phyloP scores from a whole-genome alignment of 805 yeast genomes.

The Candida saitoana region DNA sequence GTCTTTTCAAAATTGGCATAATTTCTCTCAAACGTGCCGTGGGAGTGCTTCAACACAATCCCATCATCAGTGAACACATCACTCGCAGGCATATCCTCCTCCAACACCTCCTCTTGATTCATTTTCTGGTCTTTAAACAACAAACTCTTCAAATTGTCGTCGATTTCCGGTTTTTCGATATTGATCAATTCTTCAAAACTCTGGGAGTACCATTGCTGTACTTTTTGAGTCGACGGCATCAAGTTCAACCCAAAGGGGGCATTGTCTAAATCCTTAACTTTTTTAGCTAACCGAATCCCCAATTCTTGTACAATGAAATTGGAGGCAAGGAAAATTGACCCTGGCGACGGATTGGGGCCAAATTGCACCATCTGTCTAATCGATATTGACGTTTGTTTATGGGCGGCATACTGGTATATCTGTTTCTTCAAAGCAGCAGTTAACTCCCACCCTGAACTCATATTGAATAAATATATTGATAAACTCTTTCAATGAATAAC shows the following conservation, averaged over 20 bases:
- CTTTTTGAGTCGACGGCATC: slow-evolving; percentile 72
- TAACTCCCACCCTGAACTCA: slow-evolving; percentile 49
- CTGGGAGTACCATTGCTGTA: slow-evolving; percentile 86
- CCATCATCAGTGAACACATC: slow-evolving; percentile 51
- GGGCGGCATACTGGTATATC: slow-evolving; percentile 61
- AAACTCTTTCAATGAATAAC: neutral
- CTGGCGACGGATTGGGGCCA: slow-evolving; percentile 76
- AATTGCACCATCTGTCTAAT: slow-evolving; percentile 88
- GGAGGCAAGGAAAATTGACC: slow-evolving; percentile 75
- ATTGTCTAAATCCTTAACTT: slow-evolving; percentile 78
- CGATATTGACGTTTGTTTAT: slow-evolving; percentile 81
- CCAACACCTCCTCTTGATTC: slow-evolving; percentile 3
- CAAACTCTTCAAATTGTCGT: slow-evolving; percentile 36
- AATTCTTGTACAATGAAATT: slow-evolving; percentile 82
- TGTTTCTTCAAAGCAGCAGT: slow-evolving; percentile 48
- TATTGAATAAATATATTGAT: too few relatives aligned
- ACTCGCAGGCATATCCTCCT: slow-evolving; percentile 15
- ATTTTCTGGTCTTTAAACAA: slow-evolving; percentile 16
- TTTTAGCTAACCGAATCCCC: slow-evolving; percentile 80
- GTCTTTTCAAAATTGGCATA: too few relatives aligned
- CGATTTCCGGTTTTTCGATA: slow-evolving; percentile 54
- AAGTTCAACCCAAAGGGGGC: slow-evolving; percentile 71
- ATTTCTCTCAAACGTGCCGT: slow-evolving; percentile 1
- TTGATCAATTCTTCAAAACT: slow-evolving; percentile 78
- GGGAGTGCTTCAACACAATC: slow-evolving; percentile 29